These are phyloP conservation scores for Fusarium sp. DNA, from an alignment of 2,329 filamentous ascomycete species.

Conservation along the genomic window DNA sequence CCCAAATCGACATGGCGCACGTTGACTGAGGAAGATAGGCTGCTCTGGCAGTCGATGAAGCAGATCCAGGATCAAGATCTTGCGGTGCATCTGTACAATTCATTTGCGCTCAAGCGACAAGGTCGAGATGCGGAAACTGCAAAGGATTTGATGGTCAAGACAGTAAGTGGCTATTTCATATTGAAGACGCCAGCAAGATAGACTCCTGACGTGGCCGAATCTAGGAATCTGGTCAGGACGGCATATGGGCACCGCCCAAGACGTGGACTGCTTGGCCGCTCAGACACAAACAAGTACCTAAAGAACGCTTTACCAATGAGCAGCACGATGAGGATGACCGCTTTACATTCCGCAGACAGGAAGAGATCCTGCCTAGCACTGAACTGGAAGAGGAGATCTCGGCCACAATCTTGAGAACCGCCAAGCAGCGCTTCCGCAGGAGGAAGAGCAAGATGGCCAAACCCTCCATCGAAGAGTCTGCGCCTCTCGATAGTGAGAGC, in stretches of 20 bases:
- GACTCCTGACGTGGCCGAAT: background rate
- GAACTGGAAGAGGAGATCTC: constrained; percentile 77
- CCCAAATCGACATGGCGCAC: constrained; percentile 72
- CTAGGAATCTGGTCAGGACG: constrained; percentile 48
- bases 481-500: constrained; percentile 11
- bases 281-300: constrained; percentile 69
- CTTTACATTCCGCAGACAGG: constrained; percentile 61
- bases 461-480: constrained; percentile 40
- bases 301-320: constrained; percentile 61
- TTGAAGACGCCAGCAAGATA: background rate
- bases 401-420: constrained; percentile 71
- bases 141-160: constrained; percentile 45
- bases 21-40: constrained; percentile 71
- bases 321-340: constrained; percentile 59
- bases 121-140: constrained; percentile 44
- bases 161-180: constrained; percentile 35
- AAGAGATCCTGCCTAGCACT: constrained; percentile 63
- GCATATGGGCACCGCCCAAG: constrained; percentile 64
- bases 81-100: constrained; percentile 81
- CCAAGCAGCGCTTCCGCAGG: constrained; percentile 71
- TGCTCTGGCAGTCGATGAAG: constrained; percentile 71
- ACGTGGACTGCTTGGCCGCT: constrained; percentile 90
- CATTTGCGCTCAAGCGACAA: constrained; percentile 71
- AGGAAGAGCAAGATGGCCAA: constrained; percentile 36
- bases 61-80: constrained; percentile 74